Base-by-base conservation (phyloP, 441 rosid genomes). In the Pelargonium citronellum region DNA sequence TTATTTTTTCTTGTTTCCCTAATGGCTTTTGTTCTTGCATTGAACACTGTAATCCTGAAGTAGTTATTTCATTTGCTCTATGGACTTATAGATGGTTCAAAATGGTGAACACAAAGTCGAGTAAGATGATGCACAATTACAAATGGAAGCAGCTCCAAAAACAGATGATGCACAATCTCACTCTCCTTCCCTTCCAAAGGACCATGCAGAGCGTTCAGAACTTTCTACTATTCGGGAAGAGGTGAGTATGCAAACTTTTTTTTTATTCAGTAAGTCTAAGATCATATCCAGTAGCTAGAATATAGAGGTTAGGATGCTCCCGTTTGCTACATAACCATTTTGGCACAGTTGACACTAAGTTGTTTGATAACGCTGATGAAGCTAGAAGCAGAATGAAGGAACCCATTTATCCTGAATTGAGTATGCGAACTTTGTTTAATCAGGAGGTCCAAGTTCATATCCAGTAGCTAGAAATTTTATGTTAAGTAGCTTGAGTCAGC, bases 31-130 rank as follows among this genome's bases (percentile, higher is more conserved):
- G 46, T 4, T 58, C 47, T n/a, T 64, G 22, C 72, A 63, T 69
- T 24, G 0, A 22, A 13, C 13, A 17, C 20, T 30, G 61, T 24
- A 10, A 24, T 75, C 74, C 55, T 47, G 30, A 65, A 49, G 69
- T 43, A 66, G 58, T 46, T 4, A 17, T 69, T 55, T 69, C 15
- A 63, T 69, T 82, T 70, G 44, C 61, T 49, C 39, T 22, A 55
- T 70, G n/a, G 55, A 64, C 66, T 73, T 81, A 78, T 77, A 92
- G 96, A 85, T 83, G 87, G 87, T 92, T 80, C 80, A 83, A 71
- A 82, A 82, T 73, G 95, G 95, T 10, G 88, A 77, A 12, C 91
- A 87, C 71, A 83, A 84, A 79, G n/a, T n/a, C n/a, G n/a, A 84
- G 95, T 74, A 30, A 72, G 13, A 19, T 11, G 86, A 82, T 55